Evolutionary conservation across 805 yeast genomes (phyloP), one percentile per base, ranked within the genome.

Genomic region (Cyberlindnera americana): DNA sequence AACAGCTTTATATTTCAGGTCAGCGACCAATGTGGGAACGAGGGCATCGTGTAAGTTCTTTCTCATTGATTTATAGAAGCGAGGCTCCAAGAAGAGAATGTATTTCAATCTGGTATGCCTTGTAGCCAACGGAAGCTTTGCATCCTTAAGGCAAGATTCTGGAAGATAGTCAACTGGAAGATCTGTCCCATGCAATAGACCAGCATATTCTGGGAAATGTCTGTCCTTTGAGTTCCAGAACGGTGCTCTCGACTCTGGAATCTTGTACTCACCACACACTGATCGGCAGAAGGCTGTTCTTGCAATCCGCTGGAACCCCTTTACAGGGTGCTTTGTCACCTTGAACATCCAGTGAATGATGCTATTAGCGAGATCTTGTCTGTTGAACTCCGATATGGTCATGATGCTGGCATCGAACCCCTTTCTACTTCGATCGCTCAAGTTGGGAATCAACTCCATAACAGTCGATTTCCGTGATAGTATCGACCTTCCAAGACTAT

Each of bases 1-100:
- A 12, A 59, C 44, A 1, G 64, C 59, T 49, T 83, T 81, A 45
- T 61, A 67, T 0, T 56, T 53, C 3, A 68, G 46, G 31, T 78
- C 76, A 0, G 80, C 67, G 2, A 84, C 66, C 19, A 83, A 56
- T 0, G 78, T 67, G 1, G 88, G 79, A 9, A 81, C 63, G 3
- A 83, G 47, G 1, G 77, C 54, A 19, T 68, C 63, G 34, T 74
- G 71, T 14, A 84, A 39, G 7, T 57, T 56, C 31, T 65, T 68
- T 53, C 93, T 69, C 7, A 73, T 51, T 4, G 51, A 48, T 41
- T 80, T 78, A 62, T 78, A 67, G 24, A 72, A 72, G 47, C 93
- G 66, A 27, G 75, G 67, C 44, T 83, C 85, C 42, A 81, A 73
- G 43, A 67, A 70, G 26, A 82, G 59, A 17, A 84, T 50, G 49